Conservation (phyloP, 345 rosid genomes). For the Salix brachista region DNA sequence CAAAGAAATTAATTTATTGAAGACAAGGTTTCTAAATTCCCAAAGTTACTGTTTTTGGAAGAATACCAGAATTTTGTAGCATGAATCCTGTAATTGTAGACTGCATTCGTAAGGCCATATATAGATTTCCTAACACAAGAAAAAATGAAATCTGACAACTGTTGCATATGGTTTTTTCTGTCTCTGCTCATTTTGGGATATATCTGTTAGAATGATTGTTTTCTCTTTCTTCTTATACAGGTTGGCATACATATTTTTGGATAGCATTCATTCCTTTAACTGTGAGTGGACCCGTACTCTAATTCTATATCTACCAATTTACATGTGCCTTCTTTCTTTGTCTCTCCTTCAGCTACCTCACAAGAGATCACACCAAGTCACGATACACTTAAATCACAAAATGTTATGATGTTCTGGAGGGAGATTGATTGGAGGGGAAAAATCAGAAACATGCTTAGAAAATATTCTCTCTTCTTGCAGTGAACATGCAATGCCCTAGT, state of each 20-base stretch:
- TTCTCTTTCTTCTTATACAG: conserved; percentile 30
- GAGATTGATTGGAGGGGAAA: not conserved
- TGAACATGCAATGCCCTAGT: not conserved
- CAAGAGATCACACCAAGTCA: too few relatives aligned
- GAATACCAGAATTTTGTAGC: not conserved
- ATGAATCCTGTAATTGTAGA: not conserved
- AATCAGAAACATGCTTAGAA: not conserved
- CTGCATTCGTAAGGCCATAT: not conserved
- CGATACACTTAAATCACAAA: too few relatives aligned
- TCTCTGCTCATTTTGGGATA: not conserved
- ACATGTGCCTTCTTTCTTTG: not conserved
- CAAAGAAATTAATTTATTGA: too few relatives aligned
- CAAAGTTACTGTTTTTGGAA: too few relatives aligned
- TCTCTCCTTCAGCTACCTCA: not conserved
- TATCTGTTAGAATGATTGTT: not conserved
- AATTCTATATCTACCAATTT: not conserved
- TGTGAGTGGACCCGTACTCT: conserved; percentile 43
- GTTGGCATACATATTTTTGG: conserved; percentile 91
- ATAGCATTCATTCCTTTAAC: conserved; percentile 68
- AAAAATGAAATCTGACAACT: not conserved
- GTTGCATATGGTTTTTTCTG: not conserved
- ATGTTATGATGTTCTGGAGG: too few relatives aligned
- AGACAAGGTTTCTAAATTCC: too few relatives aligned
- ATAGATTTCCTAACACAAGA: not conserved
- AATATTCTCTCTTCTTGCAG: not conserved